These are phyloP conservation scores for Jacaranda copaia DNA, from an alignment of 257 asterid genomes.

Conservation along the genomic window DNA sequence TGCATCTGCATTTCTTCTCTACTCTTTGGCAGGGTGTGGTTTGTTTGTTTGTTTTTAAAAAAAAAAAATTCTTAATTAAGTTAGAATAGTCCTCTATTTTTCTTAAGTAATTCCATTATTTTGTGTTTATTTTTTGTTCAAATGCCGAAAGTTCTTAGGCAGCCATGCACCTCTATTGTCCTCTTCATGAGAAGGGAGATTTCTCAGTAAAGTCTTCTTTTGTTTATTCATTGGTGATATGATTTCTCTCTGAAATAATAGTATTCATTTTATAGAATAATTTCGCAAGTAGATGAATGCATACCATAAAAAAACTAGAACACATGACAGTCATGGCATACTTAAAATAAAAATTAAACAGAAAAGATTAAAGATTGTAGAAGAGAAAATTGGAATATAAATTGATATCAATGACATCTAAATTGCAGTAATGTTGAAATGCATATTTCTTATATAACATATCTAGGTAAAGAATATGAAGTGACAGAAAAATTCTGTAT, in stretches of 20 bases:
- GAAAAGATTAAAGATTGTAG: neutral
- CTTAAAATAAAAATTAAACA: neutral
- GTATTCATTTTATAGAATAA: neutral
- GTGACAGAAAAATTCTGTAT: no score
- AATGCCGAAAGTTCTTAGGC: neutral
- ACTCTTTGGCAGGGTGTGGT: no score
- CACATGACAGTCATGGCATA: neutral
- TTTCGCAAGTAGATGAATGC: neutral
- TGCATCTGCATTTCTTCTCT: neutral
- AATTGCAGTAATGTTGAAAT: no score
- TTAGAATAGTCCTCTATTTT: no score
- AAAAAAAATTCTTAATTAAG: no score
- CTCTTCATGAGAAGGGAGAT: neutral
- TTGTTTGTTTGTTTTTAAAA: no score
- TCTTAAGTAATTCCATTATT: neutral
- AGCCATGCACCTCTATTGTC: neutral
- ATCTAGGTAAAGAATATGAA: no score
- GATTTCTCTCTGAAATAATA: neutral
- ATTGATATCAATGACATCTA: no score
- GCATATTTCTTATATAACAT: no score
- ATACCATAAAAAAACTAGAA: no score
- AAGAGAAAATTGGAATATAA: no score
- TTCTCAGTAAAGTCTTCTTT: neutral
- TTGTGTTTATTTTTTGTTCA: neutral
- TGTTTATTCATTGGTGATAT: neutral